Conservation (phyloP, 1,284 basidiomycete species). For the Neonothopanus nambi region DNA sequence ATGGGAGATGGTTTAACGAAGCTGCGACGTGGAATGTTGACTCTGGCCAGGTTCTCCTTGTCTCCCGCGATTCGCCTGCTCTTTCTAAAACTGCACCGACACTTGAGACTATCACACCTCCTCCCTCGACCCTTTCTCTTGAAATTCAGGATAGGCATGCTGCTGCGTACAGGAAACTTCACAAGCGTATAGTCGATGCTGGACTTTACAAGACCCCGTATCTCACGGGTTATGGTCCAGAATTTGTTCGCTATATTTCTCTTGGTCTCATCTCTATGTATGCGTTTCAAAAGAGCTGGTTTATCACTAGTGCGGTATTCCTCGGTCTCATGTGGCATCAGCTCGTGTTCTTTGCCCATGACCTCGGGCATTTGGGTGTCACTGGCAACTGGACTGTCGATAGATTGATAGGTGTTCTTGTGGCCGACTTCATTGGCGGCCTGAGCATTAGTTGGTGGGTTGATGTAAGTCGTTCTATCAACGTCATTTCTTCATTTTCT, state of each 20-base stretch:
- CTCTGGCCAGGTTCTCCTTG: conserved; percentile 64
- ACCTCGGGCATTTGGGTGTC: conserved; percentile 93
- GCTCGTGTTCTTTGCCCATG: conserved; percentile 90
- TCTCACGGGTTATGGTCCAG: conserved; percentile 86
- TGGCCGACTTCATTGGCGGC: conserved; percentile 89
- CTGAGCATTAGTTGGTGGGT: conserved; percentile 98
- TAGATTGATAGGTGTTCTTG: conserved; percentile 77
- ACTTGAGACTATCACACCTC: conserved; percentile 50
- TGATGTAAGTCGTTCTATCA: conserved; percentile 62
- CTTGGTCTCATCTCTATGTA: conserved; percentile 62
- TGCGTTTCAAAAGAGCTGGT: conserved; percentile 67
- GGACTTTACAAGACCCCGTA: conserved; percentile 88
- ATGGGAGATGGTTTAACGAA: conserved; percentile 61
- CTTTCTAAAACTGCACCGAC: conserved; percentile 41
- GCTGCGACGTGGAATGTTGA: conserved; percentile 46
- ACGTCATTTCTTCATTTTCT: conserved; percentile 5
- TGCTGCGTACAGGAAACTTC: conserved; percentile 79
- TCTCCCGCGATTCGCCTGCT: conserved; percentile 37
- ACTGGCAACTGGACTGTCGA: conserved; percentile 88
- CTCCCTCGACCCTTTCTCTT: conserved; percentile 55
- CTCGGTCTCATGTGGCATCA: conserved; percentile 96
- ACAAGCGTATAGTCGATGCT: conserved; percentile 72
- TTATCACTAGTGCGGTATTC: conserved; percentile 71
- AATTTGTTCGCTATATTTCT: conserved; percentile 77
- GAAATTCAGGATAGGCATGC: conserved; percentile 73